Percentiles rank a stretch among this genome's conserved stretches.
Evolutionary conservation across 306 rosid species (phyloP).

Genomic region (Rosa rugosa): DNA sequence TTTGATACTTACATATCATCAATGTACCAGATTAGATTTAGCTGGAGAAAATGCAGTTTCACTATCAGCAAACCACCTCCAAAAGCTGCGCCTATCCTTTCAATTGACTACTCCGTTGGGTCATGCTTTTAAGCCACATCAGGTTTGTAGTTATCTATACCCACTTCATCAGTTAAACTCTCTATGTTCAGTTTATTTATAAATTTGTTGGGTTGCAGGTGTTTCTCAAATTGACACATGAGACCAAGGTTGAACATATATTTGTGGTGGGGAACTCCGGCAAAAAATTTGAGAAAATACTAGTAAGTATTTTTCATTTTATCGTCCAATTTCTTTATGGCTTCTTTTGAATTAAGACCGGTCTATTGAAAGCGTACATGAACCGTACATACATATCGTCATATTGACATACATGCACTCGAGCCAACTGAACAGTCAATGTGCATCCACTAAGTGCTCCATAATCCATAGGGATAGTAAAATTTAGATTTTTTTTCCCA

Average conservation of each 20-base stretch:
- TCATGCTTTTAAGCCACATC: slow-evolving; percentile 81
- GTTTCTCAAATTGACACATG: slow-evolving; percentile 82
- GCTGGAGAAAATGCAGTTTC: slow-evolving; percentile 59
- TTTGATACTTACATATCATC: slow-evolving; percentile 22
- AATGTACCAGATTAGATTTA: slow-evolving; percentile 68
- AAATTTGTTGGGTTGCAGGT: slow-evolving; percentile 60
- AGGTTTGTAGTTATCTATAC: slow-evolving; percentile 53
- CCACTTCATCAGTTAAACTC: slow-evolving; percentile 24
- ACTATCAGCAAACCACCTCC: slow-evolving; percentile 92
- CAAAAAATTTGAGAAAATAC: slow-evolving; percentile 74
- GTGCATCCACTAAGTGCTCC: background rate
- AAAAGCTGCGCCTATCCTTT: slow-evolving; percentile 81
- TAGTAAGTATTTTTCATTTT: slow-evolving; percentile 62
- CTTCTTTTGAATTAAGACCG: background rate
- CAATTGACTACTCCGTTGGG: slow-evolving; percentile 73
- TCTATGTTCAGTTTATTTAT: slow-evolving; percentile 34
- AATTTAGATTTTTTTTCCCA: background rate
- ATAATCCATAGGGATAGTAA: background rate
- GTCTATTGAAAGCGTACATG: background rate
- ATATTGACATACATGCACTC: background rate
- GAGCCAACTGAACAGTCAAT: background rate
- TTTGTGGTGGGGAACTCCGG: slow-evolving; percentile 77
- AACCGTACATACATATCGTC: background rate
- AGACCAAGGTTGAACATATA: slow-evolving; percentile 76
- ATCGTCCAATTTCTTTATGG: background rate